Percentiles rank a stretch among this genome's conserved stretches.
Evolutionary conservation across 305 asterid genomes (phyloP).

Genomic region (Salvia sclarea): DNA sequence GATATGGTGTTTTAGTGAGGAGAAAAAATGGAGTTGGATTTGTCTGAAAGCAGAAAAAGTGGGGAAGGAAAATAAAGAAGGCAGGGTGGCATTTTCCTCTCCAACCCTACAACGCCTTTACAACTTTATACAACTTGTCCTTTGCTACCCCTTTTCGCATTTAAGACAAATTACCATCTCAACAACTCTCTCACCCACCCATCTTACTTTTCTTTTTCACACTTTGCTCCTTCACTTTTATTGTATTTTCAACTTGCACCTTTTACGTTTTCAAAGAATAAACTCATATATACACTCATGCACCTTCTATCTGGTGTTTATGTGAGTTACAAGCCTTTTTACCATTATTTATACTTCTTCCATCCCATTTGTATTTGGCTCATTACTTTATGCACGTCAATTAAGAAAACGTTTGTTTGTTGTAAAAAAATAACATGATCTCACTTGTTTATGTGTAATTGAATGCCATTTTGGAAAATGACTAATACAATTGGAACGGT

Average conservation of each 20-base stretch:
- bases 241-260: background rate
- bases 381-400: too few relatives aligned
- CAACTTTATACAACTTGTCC: constrained; percentile 47
- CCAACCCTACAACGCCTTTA: constrained; percentile 43
- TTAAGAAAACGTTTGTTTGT: too few relatives aligned
- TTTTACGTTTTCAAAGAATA: too few relatives aligned
- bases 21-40: constrained; percentile 38
- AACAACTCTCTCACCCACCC: constrained; percentile 36
- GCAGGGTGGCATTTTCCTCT: constrained; percentile 35
- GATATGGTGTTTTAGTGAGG: constrained; percentile 6
- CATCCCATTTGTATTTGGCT: too few relatives aligned
- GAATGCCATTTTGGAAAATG: too few relatives aligned
- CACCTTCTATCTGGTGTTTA: too few relatives aligned
- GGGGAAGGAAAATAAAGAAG: constrained; percentile 28
- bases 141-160: constrained; percentile 42
- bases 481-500: too few relatives aligned
- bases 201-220: background rate
- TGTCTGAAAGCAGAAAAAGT: constrained; percentile 39
- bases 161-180: constrained; percentile 48
- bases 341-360: too few relatives aligned
- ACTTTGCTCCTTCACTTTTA: background rate
- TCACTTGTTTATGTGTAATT: too few relatives aligned
- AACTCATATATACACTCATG: too few relatives aligned
- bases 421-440: too few relatives aligned
- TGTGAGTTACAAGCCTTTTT: too few relatives aligned